Base-by-base conservation (phyloP, 2,329 filamentous ascomycete species). In the Penicillium hordei region DNA sequence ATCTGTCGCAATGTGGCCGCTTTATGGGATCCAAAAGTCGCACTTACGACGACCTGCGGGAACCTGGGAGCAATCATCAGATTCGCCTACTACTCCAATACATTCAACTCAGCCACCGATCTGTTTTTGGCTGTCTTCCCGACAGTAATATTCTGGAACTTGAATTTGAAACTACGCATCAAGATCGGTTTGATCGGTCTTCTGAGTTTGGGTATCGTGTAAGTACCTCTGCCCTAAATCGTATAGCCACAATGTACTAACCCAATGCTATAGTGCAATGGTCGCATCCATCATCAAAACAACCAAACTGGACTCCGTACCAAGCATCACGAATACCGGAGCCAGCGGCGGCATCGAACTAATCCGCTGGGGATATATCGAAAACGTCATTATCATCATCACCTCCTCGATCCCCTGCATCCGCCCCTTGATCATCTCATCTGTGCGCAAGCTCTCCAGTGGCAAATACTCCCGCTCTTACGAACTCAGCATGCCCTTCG, bases 231-330 rank as follows among this genome's bases (percentile, higher is more conserved):
- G 4, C 5, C 15, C 21, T 2, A 17, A 40, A 44, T 5, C 2
- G 2, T 8, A 7, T 3, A 15, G 12, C 10, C 29, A n/a, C 27
- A 40, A 21, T 6, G 4, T 33, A 25, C 59, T 54, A 34, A 59
- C 31, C 51, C 50, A 31, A 54, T 33, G 13, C 6, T n/a, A 15
- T 31, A 71, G 68, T 1, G 69, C 68, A 12, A 70, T 71, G 68
- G 27, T 68, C 21, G 69, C 70, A n/a, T 71, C 69, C 13, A 68
- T 72, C 42, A 63, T 72, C 60, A 72, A 72, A 44, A 68, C 68
- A 15, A 70, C 68, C 45, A 70, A 70, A 36, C 63, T 70, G 27
- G 5, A 56, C 40, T 43, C 62, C 17, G 51, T 71, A 4, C 69
- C 69, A 12, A 64, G 68, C 33, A 57, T 70, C 46, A 70, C 67